Base-by-base conservation (phyloP, 169 alveolate genomes). In the Eimeria falciformis region DNA sequence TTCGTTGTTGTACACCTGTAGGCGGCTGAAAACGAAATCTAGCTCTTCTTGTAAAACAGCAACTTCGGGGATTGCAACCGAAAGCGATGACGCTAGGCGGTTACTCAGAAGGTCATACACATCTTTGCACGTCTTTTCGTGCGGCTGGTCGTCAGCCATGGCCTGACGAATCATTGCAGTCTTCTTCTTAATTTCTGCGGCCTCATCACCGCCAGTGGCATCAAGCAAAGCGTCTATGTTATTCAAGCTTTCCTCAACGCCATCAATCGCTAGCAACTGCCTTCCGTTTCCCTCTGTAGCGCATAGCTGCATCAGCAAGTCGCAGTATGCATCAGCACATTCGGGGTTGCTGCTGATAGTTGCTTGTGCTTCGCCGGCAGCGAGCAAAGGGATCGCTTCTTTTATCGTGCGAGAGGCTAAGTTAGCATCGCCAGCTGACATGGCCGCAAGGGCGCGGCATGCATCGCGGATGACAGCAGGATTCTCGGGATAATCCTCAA, bases 81-180 rank as follows among this genome's bases (percentile, higher is more conserved):
- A 89, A 18, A 89, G 89, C 0, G 90, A 82, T 55, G 85, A 82
- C 12, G 82, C 90, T 17, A 62, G 84, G 58, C 93, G 93, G 33
- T 46, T 23, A 62, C 77, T 89, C 88, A 89, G 71, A 6, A 89
- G 68, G 56, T 89, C 93, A 71, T 77, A 89, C 40, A 89, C 93
- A 45, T 89, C 93, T 58, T 89, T 89, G 73, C 93, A 89, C 25
- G 93, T 89, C 93, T 89, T 89, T 73, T 89, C 93, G 56, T 82
- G 89, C n/a, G 93, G 93, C 83, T 89, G 93, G 73, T 89, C 93
- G 58, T 89, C 93, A 17, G 73, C 93, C 93, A 89, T 89, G 53
- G 93, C 93, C 78, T 89, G 93, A 56, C 93, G 93, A 47, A 89
- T 89, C 93, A 89, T 89, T 56, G 93, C 93, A 18, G 85, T 78